Base-by-base conservation (phyloP, 108 stramenopile genomes). In the Phaeodactylum tricornutum region DNA sequence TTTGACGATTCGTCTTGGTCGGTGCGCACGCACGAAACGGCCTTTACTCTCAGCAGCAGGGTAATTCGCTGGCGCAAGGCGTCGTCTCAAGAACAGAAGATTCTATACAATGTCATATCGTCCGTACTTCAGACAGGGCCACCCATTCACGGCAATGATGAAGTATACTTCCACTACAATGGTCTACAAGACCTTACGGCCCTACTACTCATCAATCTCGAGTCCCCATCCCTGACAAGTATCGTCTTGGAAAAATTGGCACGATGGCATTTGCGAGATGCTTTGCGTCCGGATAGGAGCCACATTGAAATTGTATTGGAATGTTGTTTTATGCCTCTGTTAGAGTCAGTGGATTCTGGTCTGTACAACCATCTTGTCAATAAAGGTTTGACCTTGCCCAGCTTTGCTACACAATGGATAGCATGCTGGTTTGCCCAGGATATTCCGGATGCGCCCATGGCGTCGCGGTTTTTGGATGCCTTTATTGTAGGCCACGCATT, bases 341-440 rank as follows among this genome's bases (percentile, higher is more conserved):
- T 48, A n/a, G 2, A 15, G 17, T 14, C 15, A 4, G 47, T 48
- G 2, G 47, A 48, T 15, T 29, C 26, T 5, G 26, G 17, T 11
- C 20, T 48, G 47, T 29, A 48, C 20, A 29, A 48, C 2, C 17
- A 16, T 40, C 19, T 16, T 6, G 7, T 40, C 7, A 20, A 40
- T 20, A 16, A 40, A n/a, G n/a, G n/a, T n/a, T 14, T 41, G 39
- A 20, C 21, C 19, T 15, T 20, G 14, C 39, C 39, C 14, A n/a
- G 14, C 9, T 15, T 20, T 11, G 33, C 8, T 34, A 5, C 14
- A 12, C 29, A 48, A 15, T 92, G 90, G 90, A 67, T 92, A 11
- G 74, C 89, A 24, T 90, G 87, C 1, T 94, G 93, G 93, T 92
- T 91, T 49, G 40, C 82, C 8, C 93, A 92, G 62, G 90, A 94